These are phyloP conservation scores for Aureobasidium musti DNA, from an alignment of 2,329 filamentous ascomycete genomes.

Conservation along the genomic window DNA sequence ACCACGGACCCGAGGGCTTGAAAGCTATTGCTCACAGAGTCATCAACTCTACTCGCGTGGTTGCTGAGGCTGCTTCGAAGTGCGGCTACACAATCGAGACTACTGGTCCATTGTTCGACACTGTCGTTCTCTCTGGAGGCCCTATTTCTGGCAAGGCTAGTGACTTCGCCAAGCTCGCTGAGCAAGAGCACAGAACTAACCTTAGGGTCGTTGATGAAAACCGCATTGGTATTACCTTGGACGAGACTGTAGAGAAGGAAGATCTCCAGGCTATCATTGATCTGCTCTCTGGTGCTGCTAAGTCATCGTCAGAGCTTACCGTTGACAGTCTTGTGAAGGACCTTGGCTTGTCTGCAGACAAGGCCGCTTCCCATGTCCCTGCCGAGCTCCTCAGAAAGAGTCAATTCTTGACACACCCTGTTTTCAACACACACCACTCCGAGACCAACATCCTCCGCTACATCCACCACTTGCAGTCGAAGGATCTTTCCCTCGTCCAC, in stretches of 20 bases:
- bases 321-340: slow-evolving; percentile 39
- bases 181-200: slow-evolving; percentile 58
- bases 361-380: slow-evolving; percentile 51
- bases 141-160: slow-evolving; percentile 50
- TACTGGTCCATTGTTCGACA: slow-evolving; percentile 70
- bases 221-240: slow-evolving; percentile 72
- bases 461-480: slow-evolving; percentile 89
- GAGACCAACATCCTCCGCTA: slow-evolving; percentile 94
- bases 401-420: slow-evolving; percentile 78
- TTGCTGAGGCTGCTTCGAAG: slow-evolving; percentile 56
- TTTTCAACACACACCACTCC: slow-evolving; percentile 93
- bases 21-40: slow-evolving; percentile 79
- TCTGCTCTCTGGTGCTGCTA: slow-evolving; percentile 33
- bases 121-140: slow-evolving; percentile 61
- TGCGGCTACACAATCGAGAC: slow-evolving; percentile 57
- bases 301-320: slow-evolving; percentile 36
- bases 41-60: slow-evolving; percentile 58
- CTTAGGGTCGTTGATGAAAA: slow-evolving; percentile 63
- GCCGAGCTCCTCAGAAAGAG: slow-evolving; percentile 68
- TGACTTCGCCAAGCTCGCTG: slow-evolving; percentile 54
- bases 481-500: slow-evolving; percentile 89
- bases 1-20: slow-evolving; percentile 83
- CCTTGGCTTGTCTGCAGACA: slow-evolving; percentile 42
- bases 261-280: slow-evolving; percentile 60
- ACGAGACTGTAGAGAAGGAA: slow-evolving; percentile 67